Base-by-base conservation (phyloP, 805 yeast genomes). In the Sugiyamaella lignohabitans region DNA sequence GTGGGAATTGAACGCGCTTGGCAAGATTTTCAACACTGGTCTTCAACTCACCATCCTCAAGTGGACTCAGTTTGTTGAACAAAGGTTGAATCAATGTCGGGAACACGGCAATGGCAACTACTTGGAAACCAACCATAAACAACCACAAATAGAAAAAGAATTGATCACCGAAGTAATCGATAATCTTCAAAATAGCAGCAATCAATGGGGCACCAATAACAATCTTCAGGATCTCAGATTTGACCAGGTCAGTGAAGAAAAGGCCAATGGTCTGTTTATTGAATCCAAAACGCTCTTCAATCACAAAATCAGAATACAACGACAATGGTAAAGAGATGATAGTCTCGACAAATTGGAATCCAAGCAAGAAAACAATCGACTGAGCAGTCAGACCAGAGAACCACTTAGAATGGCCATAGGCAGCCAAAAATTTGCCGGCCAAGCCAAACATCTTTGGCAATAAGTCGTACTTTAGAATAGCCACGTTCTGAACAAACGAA, bases 281-380 rank as follows among this genome's bases (percentile, higher is more conserved):
- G 70, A 93, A 93, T 1, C 98, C 98, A 59, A 74, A 91, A 66
- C 79, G 79, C 63, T 91, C 96, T 67, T 93, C 98, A 56, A 93
- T 72, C 14, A 88, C 89, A 69, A 93, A 93, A 57, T 84, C 83
- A 48, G 76, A 70, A 66, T 88, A 89, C 63, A 84, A 80, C 6
- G 80, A 72, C 19, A 81, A 60, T 2, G 48, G 48, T 29, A 45
- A 62, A 2, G 77, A 71, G 24, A 79, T 49, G 2, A 87, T 43
- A 2, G 81, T 69, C 5, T 81, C 70, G 39, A 80, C 50, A 20
- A 71, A 45, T 27, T 79, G 68, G 57, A 78, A 69, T 21, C 72
- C 71, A 38, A 78, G 68, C 55, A 79, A 65, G 59, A 86, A 81
- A 51, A 80, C 75, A 47, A 88, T 67, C 34, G 94, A 81, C 55